phyloP scores from a whole-genome alignment of 106 monocot species.

The Alisma plantagoaquatica region DNA sequence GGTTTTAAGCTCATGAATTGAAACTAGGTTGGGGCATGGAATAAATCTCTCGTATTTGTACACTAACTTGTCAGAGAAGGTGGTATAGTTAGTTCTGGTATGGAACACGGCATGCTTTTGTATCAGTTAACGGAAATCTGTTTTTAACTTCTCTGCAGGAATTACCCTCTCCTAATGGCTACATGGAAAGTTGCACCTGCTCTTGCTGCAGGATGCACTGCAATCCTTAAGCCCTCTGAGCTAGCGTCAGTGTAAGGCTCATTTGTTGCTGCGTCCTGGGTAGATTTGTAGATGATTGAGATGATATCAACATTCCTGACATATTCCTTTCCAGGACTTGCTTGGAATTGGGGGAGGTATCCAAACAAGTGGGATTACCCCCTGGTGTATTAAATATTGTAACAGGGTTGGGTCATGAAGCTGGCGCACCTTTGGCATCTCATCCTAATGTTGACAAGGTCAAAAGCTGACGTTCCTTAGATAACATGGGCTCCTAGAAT shows the following conservation, averaged over 20 bases:
- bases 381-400: slow-evolving; percentile 88
- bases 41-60: too few relatives aligned
- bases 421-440: slow-evolving; percentile 84
- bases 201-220: slow-evolving; percentile 96
- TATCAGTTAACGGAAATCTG: too few relatives aligned
- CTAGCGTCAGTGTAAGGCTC: slow-evolving; percentile 71
- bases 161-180: slow-evolving; percentile 97
- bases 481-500: too few relatives aligned
- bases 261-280: neutral
- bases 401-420: slow-evolving; percentile 88
- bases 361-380: slow-evolving; percentile 89
- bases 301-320: neutral
- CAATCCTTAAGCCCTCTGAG: slow-evolving; percentile 96
- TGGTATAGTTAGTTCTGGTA: too few relatives aligned
- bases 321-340: slow-evolving; percentile 50
- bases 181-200: slow-evolving; percentile 98
- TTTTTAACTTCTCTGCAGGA: too few relatives aligned
- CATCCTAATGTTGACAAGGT: slow-evolving; percentile 98
- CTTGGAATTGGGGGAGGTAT: slow-evolving; percentile 82
- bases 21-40: too few relatives aligned
- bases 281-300: neutral
- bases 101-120: too few relatives aligned
- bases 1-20: too few relatives aligned
- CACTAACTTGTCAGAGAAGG: too few relatives aligned
- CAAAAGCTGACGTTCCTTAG: too few relatives aligned